These are phyloP conservation scores for Thalassia testudinum DNA, from an alignment of 116 monocot genomes.

Conservation along the genomic window DNA sequence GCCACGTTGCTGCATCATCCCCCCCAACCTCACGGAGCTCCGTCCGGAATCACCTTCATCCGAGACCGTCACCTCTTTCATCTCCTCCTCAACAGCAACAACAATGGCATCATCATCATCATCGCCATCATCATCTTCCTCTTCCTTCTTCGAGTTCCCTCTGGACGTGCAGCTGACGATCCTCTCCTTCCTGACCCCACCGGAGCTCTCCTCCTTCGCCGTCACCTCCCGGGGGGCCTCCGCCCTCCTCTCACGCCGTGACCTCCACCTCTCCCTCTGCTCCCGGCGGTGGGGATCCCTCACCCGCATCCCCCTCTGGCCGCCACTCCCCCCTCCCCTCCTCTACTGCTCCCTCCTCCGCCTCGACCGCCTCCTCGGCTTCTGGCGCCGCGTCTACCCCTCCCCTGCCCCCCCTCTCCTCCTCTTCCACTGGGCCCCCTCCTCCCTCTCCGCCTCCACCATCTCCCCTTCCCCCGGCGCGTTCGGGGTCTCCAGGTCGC, in stretches of 20 bases:
- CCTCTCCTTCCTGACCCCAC: slow-evolving; percentile 40
- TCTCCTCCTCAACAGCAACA: too few relatives aligned
- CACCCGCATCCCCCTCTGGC: slow-evolving; percentile 21
- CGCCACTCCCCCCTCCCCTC: slow-evolving; percentile 10
- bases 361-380: slow-evolving; percentile 56
- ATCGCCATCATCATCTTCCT: too few relatives aligned
- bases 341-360: slow-evolving; percentile 40
- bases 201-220: slow-evolving; percentile 56
- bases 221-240: slow-evolving; percentile 62
- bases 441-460: slow-evolving; percentile 39
- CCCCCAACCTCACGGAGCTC: too few relatives aligned
- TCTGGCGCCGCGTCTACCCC: slow-evolving; percentile 69
- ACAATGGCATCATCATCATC: too few relatives aligned
- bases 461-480: slow-evolving; percentile 27
- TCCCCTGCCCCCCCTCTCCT: slow-evolving; percentile 21
- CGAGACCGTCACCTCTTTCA: too few relatives aligned
- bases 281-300: slow-evolving; percentile 53
- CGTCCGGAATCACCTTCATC: too few relatives aligned
- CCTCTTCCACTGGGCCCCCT: slow-evolving; percentile 56
- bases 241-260: slow-evolving; percentile 23
- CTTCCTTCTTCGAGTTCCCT: slow-evolving; percentile 51
- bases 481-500: slow-evolving; percentile 32
- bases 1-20: too few relatives aligned
- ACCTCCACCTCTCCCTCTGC: slow-evolving; percentile 45
- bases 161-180: slow-evolving; percentile 63